phyloP scores from a whole-genome alignment of 2,329 filamentous ascomycete genomes.

The Pestalotiopsis sp. region DNA sequence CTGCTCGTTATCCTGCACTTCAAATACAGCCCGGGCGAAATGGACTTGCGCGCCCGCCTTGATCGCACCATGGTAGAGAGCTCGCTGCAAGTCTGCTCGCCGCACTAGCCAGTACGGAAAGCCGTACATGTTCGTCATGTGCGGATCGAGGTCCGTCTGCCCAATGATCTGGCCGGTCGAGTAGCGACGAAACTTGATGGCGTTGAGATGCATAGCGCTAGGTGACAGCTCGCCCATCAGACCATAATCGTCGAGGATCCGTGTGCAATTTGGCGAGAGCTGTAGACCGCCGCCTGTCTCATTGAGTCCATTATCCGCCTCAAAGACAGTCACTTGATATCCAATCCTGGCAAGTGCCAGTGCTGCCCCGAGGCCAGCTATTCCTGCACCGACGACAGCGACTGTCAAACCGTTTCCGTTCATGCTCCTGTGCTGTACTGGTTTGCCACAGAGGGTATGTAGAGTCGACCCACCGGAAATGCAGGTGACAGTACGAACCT shows the following conservation, averaged over 20 bases:
- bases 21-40: background rate
- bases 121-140: background rate
- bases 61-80: background rate
- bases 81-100: background rate
- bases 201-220: background rate
- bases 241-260: background rate
- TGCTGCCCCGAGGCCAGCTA: constrained; percentile 4
- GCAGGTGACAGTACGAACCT: too few relatives aligned
- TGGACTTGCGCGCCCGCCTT: background rate
- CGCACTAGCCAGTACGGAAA: constrained; percentile 3
- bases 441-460: too few relatives aligned
- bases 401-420: background rate
- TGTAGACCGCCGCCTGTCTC: background rate
- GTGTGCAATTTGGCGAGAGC: background rate
- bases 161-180: background rate
- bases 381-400: background rate
- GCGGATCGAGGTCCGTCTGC: background rate
- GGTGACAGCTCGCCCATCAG: background rate
- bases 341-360: background rate
- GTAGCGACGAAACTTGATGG: constrained; percentile 1
- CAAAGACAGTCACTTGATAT: background rate
- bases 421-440: background rate
- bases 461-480: too few relatives aligned
- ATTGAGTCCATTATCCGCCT: background rate
- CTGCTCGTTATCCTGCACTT: background rate